These are phyloP conservation scores for Monilinia fructigena DNA, from an alignment of 2,329 filamentous ascomycete species.

Conservation along the genomic window DNA sequence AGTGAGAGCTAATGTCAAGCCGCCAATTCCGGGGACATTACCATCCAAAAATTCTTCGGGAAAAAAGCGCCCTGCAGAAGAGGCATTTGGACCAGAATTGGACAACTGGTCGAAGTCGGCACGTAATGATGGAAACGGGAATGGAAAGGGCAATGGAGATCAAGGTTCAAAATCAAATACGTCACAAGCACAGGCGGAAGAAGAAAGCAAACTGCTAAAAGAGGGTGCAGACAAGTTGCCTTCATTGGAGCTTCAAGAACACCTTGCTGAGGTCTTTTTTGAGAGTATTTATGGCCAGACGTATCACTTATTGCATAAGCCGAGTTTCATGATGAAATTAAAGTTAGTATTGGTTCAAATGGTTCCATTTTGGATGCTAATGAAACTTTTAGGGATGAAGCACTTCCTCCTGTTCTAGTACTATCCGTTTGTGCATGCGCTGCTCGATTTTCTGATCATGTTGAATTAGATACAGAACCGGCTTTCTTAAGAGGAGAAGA, in stretches of 20 bases:
- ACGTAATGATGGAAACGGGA: slow-evolving; percentile 48
- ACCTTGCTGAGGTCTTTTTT: slow-evolving; percentile 92
- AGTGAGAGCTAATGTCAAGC: slow-evolving; percentile 80
- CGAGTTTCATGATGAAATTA: slow-evolving; percentile 90
- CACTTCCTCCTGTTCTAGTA: slow-evolving; percentile 83
- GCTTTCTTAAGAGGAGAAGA: slow-evolving; percentile 86
- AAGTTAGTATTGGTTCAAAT: slow-evolving; percentile 50
- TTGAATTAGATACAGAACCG: slow-evolving; percentile 67
- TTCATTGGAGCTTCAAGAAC: slow-evolving; percentile 83
- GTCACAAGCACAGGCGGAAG: slow-evolving; percentile 60
- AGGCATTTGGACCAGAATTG: slow-evolving; percentile 80
- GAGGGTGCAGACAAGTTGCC: slow-evolving; percentile 85
- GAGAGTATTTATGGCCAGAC: slow-evolving; percentile 94
- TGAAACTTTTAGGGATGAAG: slow-evolving; percentile 57
- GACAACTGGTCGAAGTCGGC: slow-evolving; percentile 73
- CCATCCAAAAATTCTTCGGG: slow-evolving; percentile 51
- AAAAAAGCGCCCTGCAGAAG: slow-evolving; percentile 82
- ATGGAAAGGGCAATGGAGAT: slow-evolving; percentile 29
- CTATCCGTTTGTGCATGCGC: slow-evolving; percentile 94
- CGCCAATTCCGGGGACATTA: slow-evolving; percentile 60
- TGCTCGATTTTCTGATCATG: slow-evolving; percentile 91
- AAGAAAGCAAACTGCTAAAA: slow-evolving; percentile 73
- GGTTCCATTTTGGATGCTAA: slow-evolving; percentile 20
- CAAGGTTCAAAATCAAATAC: slow-evolving; percentile 50
- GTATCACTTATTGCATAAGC: slow-evolving; percentile 92